Base-by-base conservation (phyloP, 225 moss, liverwort and hornwort genomes). In the Anthoceros angustus region DNA sequence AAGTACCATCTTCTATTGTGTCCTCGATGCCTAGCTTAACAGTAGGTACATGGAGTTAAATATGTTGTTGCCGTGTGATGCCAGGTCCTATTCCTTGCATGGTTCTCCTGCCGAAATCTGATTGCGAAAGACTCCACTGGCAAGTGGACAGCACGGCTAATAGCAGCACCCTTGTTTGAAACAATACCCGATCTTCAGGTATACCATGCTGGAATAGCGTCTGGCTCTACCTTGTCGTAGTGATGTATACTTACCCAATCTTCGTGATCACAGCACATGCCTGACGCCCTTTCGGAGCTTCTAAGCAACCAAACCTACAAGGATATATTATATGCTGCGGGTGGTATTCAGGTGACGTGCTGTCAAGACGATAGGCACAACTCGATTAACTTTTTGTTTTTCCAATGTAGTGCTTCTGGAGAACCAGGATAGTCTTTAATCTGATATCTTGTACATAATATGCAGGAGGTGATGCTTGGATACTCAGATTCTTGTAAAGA, bases 401-500 rank as follows among this genome's bases (percentile, higher is more conserved):
- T 0, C 46, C 46, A 48, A 46, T 16, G 16, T 11, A 46, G 45
- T 11, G 6, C 2, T 46, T 46, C 3, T 32, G 32, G 4, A 32
- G 32, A 32, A 32, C 32, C 32, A 1, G 32, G 2, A 32, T 32
- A 32, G 32, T 32, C 32, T 32, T 32, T 4, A 32, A 32, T 32
- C 32, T 32, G 32, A 32, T 32, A 32, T 32, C 32, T 1, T 32
- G 32, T 32, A 4, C 32, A 32, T 45, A 42, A 11, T 41, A 50
- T 69, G 70, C 80, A 95, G 95, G 95, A 95, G 82, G 79, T 95
- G 26, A 95, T 95, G 95, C 77, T 95, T 21, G 95, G 95, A 38
- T 95, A 95, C 65, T 95, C 95, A 24, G 95, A 95, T 74, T 95
- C 95, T 12, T 95, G 95, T 74, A 95, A 95, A 81, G 95, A 95